These are phyloP conservation scores for Rhododendron molle DNA, from an alignment of 148 eudicot genomes.

Conservation along the genomic window DNA sequence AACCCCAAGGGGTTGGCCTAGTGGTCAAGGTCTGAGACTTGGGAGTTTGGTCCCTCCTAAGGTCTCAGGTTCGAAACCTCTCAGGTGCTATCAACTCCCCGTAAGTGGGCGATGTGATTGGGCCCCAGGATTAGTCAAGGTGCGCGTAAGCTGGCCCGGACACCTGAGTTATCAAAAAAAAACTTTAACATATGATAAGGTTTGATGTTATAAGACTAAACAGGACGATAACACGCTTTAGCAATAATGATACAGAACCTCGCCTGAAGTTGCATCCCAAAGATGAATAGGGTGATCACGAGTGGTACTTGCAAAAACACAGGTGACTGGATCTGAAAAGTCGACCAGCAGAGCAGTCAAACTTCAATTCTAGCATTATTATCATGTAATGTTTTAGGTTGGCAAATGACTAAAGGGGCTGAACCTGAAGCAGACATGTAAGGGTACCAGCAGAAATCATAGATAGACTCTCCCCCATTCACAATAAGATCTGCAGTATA, in stretches of 20 bases:
- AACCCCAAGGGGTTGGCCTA: neutral
- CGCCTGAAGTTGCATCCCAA: constrained; percentile 94
- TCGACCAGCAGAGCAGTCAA: constrained; percentile 2
- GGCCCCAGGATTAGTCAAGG: neutral
- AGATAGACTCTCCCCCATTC: constrained; percentile 87
- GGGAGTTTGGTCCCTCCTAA: neutral
- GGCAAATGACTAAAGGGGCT: constrained; percentile 2
- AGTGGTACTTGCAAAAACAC: constrained; percentile 91
- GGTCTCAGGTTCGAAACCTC: neutral
- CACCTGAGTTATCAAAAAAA: neutral
- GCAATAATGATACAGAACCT: constrained; percentile 53
- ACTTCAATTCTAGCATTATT: neutral
- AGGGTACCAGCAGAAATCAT: constrained; percentile 98
- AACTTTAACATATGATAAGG: neutral
- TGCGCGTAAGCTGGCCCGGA: neutral
- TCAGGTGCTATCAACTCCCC: neutral
- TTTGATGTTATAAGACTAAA: neutral
- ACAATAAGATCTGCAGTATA: constrained; percentile 57
- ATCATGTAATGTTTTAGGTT: neutral
- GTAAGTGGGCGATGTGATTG: neutral
- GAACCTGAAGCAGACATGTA: constrained; percentile 91
- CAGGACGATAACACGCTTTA: neutral
- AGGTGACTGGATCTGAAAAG: constrained; percentile 68
- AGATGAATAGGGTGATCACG: constrained; percentile 99
- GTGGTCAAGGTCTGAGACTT: neutral